These are phyloP conservation scores for Alloteropsis semialata DNA, from an alignment of 176 grass and related monocot species.

Conservation along the genomic window DNA sequence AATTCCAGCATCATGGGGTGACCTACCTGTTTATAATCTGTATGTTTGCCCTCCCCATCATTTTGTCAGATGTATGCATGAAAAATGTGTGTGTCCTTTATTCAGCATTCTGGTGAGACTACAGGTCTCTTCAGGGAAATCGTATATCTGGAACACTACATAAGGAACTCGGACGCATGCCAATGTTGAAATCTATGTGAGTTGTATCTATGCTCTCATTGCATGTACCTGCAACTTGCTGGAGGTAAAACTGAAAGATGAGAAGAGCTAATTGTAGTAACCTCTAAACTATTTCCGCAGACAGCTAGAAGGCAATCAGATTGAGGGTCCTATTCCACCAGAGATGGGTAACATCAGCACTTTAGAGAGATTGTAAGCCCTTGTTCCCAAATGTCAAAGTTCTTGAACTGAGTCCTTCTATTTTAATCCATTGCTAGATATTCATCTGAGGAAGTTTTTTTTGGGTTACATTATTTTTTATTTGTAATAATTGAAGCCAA, in stretches of 20 bases:
- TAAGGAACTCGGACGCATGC: slow-evolving; percentile 76
- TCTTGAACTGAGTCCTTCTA: background rate
- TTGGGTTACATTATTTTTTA: background rate
- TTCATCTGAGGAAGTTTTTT: slow-evolving; percentile 12
- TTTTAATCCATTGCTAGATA: slow-evolving; percentile 21
- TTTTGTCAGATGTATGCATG: slow-evolving; percentile 10
- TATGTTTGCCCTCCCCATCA: slow-evolving; percentile 21
- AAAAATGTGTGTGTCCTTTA: background rate
- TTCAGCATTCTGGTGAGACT: slow-evolving; percentile 36
- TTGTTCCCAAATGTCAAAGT: slow-evolving; percentile 22
- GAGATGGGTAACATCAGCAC: slow-evolving; percentile 63
- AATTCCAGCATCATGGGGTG: slow-evolving; percentile 73
- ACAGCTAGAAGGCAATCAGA: slow-evolving; percentile 61
- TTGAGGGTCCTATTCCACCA: slow-evolving; percentile 69
- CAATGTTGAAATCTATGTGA: slow-evolving; percentile 70
- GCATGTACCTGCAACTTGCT: background rate
- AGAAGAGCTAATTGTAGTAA: slow-evolving; percentile 29
- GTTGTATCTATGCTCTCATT: slow-evolving; percentile 16
- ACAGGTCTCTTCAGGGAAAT: slow-evolving; percentile 87
- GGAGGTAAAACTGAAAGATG: slow-evolving; percentile 15
- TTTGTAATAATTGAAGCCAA: slow-evolving; percentile 18
- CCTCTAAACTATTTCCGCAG: slow-evolving; percentile 33
- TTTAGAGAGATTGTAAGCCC: slow-evolving; percentile 74
- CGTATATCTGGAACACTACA: slow-evolving; percentile 59
- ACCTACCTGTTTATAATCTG: slow-evolving; percentile 66